These are phyloP conservation scores for Musa acuminata DNA, from an alignment of 176 grass and related monocot species.

Conservation along the genomic window DNA sequence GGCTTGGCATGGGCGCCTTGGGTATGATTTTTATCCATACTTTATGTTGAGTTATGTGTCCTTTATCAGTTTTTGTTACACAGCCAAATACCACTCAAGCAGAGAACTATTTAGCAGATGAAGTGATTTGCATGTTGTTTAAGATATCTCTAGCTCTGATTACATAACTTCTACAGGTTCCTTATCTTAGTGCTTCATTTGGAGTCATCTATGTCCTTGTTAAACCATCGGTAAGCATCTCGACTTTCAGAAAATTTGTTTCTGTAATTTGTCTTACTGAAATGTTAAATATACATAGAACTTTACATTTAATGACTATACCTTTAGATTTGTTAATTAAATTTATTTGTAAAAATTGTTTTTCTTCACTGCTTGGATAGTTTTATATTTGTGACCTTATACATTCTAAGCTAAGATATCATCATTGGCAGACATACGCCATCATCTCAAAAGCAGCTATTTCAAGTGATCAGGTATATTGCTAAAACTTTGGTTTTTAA, in stretches of 20 bases:
- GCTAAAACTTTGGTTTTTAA: neutral
- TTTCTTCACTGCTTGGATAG: no score
- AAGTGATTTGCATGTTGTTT: neutral
- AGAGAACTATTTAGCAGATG: neutral
- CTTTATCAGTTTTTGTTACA: neutral
- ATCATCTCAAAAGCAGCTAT: slow-evolving; percentile 53
- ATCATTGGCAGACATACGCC: slow-evolving; percentile 47
- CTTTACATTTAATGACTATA: neutral
- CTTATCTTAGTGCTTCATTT: slow-evolving; percentile 75
- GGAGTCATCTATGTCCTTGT: slow-evolving; percentile 67
- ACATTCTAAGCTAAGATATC: neutral
- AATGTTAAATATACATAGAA: neutral
- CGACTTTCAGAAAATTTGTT: neutral
- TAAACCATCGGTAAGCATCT: slow-evolving; percentile 67
- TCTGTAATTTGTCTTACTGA: neutral
- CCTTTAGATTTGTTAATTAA: neutral
- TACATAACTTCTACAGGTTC: slow-evolving; percentile 41
- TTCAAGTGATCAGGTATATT: slow-evolving; percentile 52
- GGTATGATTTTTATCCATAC: slow-evolving; percentile 35
- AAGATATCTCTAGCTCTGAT: neutral
- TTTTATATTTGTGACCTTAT: neutral
- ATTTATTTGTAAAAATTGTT: no score
- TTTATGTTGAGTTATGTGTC: neutral
- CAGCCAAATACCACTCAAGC: neutral
- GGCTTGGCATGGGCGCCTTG: slow-evolving; percentile 73